Conservation (phyloP, 768 basidiomycete species). For the Fistulinella prunicolor region DNA sequence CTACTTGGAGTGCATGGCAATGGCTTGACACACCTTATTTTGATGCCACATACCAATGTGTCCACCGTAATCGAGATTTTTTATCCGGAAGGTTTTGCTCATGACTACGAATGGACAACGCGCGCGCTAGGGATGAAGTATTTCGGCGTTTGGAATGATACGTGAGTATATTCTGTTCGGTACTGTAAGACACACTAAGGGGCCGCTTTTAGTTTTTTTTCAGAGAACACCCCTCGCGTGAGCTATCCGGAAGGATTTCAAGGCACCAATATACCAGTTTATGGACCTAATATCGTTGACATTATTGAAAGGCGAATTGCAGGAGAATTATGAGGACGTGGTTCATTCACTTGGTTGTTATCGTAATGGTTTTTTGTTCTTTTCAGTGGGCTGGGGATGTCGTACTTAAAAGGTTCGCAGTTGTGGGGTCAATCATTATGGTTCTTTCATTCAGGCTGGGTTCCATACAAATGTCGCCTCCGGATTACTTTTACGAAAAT, state of each 20-base stretch:
- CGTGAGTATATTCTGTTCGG: constrained; percentile 38
- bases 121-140: constrained; percentile 70
- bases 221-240: constrained; percentile 43
- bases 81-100: constrained; percentile 75
- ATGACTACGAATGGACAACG: constrained; percentile 85
- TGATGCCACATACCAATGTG: constrained; percentile 74
- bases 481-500: too few species aligned
- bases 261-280: constrained; percentile 67
- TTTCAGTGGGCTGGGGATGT: neutral
- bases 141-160: constrained; percentile 81
- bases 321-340: constrained; percentile 13
- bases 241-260: constrained; percentile 87
- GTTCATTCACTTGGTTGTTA: neutral
- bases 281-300: constrained; percentile 60
- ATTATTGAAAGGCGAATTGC: constrained; percentile 70
- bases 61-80: constrained; percentile 86
- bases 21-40: constrained; percentile 79
- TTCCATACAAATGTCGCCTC: too few species aligned
- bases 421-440: too few species aligned
- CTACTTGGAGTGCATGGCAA: constrained; percentile 77
- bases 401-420: neutral
- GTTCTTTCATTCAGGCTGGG: too few species aligned
- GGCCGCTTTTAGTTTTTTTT: constrained; percentile 14
- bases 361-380: neutral
- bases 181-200: neutral